phyloP scores from a whole-genome alignment of 139 green algal species.

The Micractinium sp. region DNA sequence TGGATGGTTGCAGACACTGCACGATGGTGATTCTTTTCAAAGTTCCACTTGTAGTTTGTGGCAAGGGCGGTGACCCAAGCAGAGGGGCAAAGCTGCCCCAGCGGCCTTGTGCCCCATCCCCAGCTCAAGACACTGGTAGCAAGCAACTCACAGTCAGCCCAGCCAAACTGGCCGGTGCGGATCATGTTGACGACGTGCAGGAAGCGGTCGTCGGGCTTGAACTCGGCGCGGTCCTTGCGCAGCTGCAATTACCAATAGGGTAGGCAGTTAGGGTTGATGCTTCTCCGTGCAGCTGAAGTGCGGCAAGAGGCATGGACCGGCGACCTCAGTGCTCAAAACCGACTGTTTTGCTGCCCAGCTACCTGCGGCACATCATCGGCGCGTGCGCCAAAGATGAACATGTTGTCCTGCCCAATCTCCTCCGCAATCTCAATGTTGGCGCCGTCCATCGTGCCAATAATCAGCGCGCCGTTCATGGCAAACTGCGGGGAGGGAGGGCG shows the following conservation, averaged over 20 bases:
- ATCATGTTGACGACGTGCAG: conserved; percentile 82
- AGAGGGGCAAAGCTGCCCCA: no score
- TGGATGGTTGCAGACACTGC: no score
- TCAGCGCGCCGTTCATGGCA: conserved; percentile 96
- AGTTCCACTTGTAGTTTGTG: no score
- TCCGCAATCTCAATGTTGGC: conserved; percentile 98
- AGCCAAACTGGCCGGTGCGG: conserved; percentile 90
- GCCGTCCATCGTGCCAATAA: conserved; percentile 96
- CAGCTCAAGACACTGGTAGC: not conserved
- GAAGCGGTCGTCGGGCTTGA: conserved; percentile 79
- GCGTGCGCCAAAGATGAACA: conserved; percentile 90
- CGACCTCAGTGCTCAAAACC: no score
- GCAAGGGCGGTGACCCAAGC: no score
- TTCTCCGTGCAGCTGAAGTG: no score
- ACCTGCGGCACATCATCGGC: conserved; percentile 67
- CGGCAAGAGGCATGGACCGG: no score
- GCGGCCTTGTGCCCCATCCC: not conserved
- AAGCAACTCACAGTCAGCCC: conserved; percentile 77
- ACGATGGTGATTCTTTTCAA: no score
- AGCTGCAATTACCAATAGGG: conserved; percentile 36
- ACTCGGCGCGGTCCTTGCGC: conserved; percentile 66
- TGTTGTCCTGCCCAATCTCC: conserved; percentile 68
- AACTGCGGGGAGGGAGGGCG: conserved; percentile 65
- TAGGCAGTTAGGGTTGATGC: no score
- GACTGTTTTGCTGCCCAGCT: no score